phyloP scores from a whole-genome alignment of 1,139 yeast genomes.

The Barnettozyma hawaiiensis region DNA sequence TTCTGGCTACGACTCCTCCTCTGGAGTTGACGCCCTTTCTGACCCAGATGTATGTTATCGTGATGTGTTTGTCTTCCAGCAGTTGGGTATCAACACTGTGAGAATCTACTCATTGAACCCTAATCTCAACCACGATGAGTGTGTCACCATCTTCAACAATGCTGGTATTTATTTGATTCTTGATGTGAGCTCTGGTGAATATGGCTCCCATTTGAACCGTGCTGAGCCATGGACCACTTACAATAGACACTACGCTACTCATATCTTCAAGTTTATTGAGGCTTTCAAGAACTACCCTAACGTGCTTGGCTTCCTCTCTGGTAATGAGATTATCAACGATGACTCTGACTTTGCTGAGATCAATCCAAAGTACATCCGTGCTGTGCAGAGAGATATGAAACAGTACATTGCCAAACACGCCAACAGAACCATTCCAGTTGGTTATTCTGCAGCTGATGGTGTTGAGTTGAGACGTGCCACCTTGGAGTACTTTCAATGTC shows the following conservation, averaged over 20 bases:
- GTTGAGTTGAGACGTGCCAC: conserved; percentile 63
- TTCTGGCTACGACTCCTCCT: conserved; percentile 42
- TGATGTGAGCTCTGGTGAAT: conserved; percentile 78
- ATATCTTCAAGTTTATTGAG: conserved; percentile 79
- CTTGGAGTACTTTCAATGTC: conserved; percentile 79
- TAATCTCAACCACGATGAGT: conserved; percentile 73
- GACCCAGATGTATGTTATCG: conserved; percentile 69
- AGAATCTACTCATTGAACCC: conserved; percentile 71
- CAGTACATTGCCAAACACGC: conserved; percentile 64
- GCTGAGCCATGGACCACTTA: conserved; percentile 66
- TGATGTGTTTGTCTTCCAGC: conserved; percentile 73
- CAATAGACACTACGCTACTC: conserved; percentile 57
- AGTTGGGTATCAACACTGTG: conserved; percentile 70
- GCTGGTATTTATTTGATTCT: conserved; percentile 87
- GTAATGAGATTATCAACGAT: conserved; percentile 89
- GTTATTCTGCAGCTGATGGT: conserved; percentile 91
- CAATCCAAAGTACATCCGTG: conserved; percentile 71
- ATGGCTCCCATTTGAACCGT: conserved; percentile 64
- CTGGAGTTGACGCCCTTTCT: conserved; percentile 60
- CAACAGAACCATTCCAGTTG: conserved; percentile 79
- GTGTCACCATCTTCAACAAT: conserved; percentile 79
- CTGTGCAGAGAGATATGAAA: conserved; percentile 88
- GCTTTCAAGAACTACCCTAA: conserved; percentile 79
- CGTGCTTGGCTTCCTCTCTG: conserved; percentile 85
- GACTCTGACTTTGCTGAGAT: conserved; percentile 54